These are phyloP conservation scores for Rutstroemia sp. DNA, from an alignment of 2,329 filamentous ascomycete genomes.

Conservation along the genomic window DNA sequence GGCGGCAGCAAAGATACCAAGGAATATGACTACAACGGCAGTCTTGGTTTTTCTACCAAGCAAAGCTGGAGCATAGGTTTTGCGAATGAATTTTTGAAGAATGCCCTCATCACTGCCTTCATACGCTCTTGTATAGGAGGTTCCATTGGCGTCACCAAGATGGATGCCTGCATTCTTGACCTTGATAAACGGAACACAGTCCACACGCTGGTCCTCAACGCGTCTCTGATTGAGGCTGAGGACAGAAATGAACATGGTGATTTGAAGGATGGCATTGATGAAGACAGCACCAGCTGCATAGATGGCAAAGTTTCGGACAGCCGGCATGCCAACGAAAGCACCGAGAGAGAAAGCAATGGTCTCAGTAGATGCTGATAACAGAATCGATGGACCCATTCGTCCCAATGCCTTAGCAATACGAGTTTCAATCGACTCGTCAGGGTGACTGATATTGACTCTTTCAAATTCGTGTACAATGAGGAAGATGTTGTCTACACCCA, in stretches of 20 bases:
- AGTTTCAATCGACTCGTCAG: constrained; percentile 80
- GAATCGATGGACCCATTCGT: constrained; percentile 91
- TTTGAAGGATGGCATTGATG: constrained; percentile 93
- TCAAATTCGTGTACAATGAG: constrained; percentile 98
- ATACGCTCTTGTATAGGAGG: constrained; percentile 30
- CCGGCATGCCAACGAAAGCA: constrained; percentile 93
- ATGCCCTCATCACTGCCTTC: constrained; percentile 70
- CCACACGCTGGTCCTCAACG: constrained; percentile 80
- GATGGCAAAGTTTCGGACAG: constrained; percentile 92
- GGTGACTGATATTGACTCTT: constrained; percentile 83
- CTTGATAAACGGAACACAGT: constrained; percentile 85
- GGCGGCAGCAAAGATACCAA: constrained; percentile 79
- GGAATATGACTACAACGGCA: constrained; percentile 68
- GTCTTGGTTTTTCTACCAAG: constrained; percentile 76
- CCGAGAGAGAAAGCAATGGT: constrained; percentile 90
- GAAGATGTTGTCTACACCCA: constrained; percentile 98
- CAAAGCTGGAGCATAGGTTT: constrained; percentile 75
- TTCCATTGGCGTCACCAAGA: constrained; percentile 54
- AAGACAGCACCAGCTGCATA: constrained; percentile 95
- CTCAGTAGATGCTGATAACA: constrained; percentile 91
- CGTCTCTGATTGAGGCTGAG: constrained; percentile 85
- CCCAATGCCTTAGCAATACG: constrained; percentile 84
- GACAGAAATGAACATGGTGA: constrained; percentile 94
- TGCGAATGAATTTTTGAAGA: constrained; percentile 83
- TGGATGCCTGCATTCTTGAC: constrained; percentile 67